Conservation (phyloP, 306 rosid genomes). For the Dicorynia guianensis region DNA sequence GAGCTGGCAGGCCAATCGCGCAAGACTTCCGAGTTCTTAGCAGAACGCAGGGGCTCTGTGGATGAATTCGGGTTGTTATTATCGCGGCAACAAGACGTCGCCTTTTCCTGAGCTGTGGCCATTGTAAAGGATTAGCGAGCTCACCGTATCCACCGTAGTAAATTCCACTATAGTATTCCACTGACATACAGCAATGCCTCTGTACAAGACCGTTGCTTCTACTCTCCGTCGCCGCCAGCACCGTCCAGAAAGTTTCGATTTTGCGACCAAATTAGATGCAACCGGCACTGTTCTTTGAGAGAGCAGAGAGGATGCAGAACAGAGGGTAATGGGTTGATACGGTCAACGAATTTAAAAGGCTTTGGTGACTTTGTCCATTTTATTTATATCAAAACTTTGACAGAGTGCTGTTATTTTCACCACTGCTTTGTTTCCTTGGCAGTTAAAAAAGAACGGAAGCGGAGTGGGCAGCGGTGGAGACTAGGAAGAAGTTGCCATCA, state of each 20-base stretch:
- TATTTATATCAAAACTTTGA: neutral
- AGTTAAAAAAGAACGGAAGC: too few species aligned
- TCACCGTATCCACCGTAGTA: slow-evolving; percentile 66
- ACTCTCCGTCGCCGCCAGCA: slow-evolving; percentile 29
- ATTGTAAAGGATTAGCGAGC: slow-evolving; percentile 80
- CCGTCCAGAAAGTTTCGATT: neutral
- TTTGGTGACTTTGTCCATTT: neutral
- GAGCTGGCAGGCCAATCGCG: slow-evolving; percentile 27
- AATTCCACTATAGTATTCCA: slow-evolving; percentile 64
- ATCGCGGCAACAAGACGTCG: slow-evolving; percentile 65
- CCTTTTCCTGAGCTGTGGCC: slow-evolving; percentile 90
- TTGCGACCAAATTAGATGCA: neutral
- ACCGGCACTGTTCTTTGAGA: neutral
- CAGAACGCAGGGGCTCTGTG: slow-evolving; percentile 12
- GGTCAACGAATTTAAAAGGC: slow-evolving; percentile 16
- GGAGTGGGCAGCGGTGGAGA: too few species aligned
- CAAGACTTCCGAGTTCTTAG: slow-evolving; percentile 11
- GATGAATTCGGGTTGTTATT: slow-evolving; percentile 40
- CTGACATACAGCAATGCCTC: slow-evolving; percentile 77
- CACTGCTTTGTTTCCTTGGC: too few species aligned
- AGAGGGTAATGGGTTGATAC: neutral
- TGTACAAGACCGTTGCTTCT: neutral
- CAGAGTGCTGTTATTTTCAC: too few species aligned
- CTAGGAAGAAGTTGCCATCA: too few species aligned
- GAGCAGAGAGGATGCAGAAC: neutral